Evolutionary conservation across 1,284 basidiomycete genomes (phyloP), one percentile per base, ranked within the genome.

Genomic region (Ustilago vetiveriae): DNA sequence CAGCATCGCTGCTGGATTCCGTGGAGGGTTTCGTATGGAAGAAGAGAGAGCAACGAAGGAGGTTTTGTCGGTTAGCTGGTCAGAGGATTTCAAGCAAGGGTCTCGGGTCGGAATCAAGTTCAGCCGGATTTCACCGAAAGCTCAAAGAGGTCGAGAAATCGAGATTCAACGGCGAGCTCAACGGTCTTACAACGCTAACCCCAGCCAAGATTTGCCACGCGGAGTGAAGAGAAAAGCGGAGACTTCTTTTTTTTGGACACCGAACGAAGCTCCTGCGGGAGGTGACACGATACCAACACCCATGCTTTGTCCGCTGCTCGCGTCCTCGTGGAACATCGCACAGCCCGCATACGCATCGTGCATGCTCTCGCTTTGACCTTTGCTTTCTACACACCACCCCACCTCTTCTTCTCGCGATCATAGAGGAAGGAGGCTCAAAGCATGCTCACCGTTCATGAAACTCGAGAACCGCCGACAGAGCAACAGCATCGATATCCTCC

Each of bases 401-500:
- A 36, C 33, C 33, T 14, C 35, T 47, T 47, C 26, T 37, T 47
- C 45, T 47, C 35, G 26, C n/a, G 33, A 35, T 35, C 33, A n/a
- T 14, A 29, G 10, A 5, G 16, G 17, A 26, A 1, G 17, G 13
- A 27, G 27, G 33, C 6, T 21, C 21, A 14, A 19, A 41, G 47
- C 30, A 49, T 49, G 47, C 32, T 26, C 29, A 26, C 38, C 3
- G 21, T 32, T 23, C 47, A 33, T 14, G 26, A 14, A 19, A 22
- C 16, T 33, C 19, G 19, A 24, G 10, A 3, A 9, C 37, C 21
- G 16, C 38, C 37, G 21, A 26, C 37, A 41, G 38, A 49, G 23
- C 38, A 23, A 22, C 47, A 49, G 21, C 38, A 49, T 21, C 47
- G 47, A 49, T 49, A 49, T 26, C 47, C 47, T 16, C 45, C 45